Evolutionary conservation across 164 flowering plant species (phyloP).

Genomic region (Vitis vinifera): ASM3070453v1 NC_081813.1:23641501-23642000

Average conservation of each 20-base stretch:
- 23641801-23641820: conserved; percentile 73
- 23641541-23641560: conserved; percentile 48
- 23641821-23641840: conserved; percentile 31
- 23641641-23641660: conserved; percentile 34
- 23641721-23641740: conserved; percentile 33
- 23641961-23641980: too few species aligned
- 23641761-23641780: conserved; percentile 52
- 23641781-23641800: conserved; percentile 56
- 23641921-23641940: too few species aligned
- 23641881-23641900: conserved; percentile 44
- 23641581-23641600: conserved; percentile 56
- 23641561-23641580: conserved; percentile 41
- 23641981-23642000: too few species aligned
- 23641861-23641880: conserved; percentile 14
- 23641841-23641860: too few species aligned
- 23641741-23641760: conserved; percentile 46
- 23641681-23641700: conserved; percentile 14
- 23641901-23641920: too few species aligned
- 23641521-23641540: conserved; percentile 57
- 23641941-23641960: too few species aligned
- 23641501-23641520: conserved; percentile 25
- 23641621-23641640: conserved; percentile 5
- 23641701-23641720: conserved; percentile 27
- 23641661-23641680: too few species aligned
- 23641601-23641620: conserved; percentile 23